These are phyloP conservation scores for Spathaspora jeffriesii DNA, from an alignment of 1,139 yeast species.

Conservation along the genomic window DNA sequence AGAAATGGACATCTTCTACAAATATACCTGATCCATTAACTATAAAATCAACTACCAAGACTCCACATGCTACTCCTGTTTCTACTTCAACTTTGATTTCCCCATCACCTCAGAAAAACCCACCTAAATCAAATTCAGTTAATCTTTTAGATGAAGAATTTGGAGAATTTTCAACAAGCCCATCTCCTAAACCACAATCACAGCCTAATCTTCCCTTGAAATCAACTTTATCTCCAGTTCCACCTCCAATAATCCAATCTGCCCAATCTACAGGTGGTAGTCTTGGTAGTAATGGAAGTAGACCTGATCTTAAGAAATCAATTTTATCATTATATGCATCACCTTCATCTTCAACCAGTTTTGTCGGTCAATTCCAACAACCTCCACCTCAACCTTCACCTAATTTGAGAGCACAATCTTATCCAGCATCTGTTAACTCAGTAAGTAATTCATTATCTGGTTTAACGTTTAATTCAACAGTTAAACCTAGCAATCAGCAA, in stretches of 20 bases:
- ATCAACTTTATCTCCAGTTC: constrained; percentile 9
- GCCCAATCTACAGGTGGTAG: constrained; percentile 41
- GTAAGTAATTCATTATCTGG: constrained; percentile 37
- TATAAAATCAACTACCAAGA: constrained; percentile 14
- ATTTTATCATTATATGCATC: constrained; percentile 86
- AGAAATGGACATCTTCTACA: constrained; percentile 71
- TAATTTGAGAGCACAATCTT: constrained; percentile 8
- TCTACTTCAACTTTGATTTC: neutral
- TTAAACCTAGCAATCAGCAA: neutral
- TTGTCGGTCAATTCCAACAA: constrained; percentile 24
- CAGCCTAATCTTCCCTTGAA: constrained; percentile 9
- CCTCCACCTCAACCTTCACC: constrained; percentile 12
- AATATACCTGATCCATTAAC: constrained; percentile 61
- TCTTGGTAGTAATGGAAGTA: constrained; percentile 18
- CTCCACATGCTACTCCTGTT: neutral
- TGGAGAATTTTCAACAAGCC: constrained; percentile 38
- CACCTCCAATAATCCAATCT: constrained; percentile 16
- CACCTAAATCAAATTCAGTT: constrained; percentile 4
- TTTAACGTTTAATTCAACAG: constrained; percentile 22
- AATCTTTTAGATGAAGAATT: constrained; percentile 40
- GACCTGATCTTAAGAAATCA: constrained; percentile 81
- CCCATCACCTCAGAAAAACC: constrained; percentile 6
- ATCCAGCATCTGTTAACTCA: constrained; percentile 15
- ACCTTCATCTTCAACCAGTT: constrained; percentile 48
- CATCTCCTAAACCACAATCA: constrained; percentile 14